Percentiles rank a stretch among this genome's conserved stretches.
Evolutionary conservation across 202 grass and related monocot genomes (phyloP).

Genomic region (Cymbopogon flexuosus): DNA sequence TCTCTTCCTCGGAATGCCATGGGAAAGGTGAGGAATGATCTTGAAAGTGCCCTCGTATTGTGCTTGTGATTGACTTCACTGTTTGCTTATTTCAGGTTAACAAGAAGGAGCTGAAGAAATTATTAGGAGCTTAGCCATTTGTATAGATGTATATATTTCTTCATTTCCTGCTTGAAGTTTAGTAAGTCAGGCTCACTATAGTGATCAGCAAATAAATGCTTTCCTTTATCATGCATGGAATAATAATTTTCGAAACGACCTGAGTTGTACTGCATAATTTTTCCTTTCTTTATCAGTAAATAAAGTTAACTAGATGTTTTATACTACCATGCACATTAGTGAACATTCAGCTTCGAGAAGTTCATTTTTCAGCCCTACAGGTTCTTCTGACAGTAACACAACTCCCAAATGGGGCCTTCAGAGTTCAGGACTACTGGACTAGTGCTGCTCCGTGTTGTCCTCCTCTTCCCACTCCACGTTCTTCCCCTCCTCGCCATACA

Average conservation of each 20-base stretch:
- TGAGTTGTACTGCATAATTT: not conserved
- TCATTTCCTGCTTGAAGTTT: not conserved
- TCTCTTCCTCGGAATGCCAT: constrained; percentile 96
- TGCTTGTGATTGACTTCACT: not conserved
- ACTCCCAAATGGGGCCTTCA: not conserved
- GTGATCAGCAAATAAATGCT: constrained; percentile 17
- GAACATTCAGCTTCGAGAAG: not conserved
- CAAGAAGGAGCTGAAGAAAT: constrained; percentile 90
- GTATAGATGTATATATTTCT: not conserved
- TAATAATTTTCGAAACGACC: not conserved
- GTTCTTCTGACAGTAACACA: not conserved
- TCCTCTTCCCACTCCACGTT: constrained; percentile 52
- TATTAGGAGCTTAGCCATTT: constrained; percentile 40
- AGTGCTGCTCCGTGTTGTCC: constrained; percentile 2
- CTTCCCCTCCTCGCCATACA: constrained; percentile 58
- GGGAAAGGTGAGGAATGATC: constrained; percentile 63
- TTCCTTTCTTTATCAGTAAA: too few relatives aligned
- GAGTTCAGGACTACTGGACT: constrained; percentile 18
- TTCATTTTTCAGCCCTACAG: not conserved
- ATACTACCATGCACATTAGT: not conserved
- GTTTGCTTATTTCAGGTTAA: constrained; percentile 76
- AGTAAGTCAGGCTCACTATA: not conserved
- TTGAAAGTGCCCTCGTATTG: not conserved
- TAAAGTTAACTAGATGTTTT: not conserved
- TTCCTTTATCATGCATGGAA: not conserved